These are phyloP conservation scores for Graphilbum sp. DNA, from an alignment of 2,329 filamentous ascomycete species.

Conservation along the genomic window DNA sequence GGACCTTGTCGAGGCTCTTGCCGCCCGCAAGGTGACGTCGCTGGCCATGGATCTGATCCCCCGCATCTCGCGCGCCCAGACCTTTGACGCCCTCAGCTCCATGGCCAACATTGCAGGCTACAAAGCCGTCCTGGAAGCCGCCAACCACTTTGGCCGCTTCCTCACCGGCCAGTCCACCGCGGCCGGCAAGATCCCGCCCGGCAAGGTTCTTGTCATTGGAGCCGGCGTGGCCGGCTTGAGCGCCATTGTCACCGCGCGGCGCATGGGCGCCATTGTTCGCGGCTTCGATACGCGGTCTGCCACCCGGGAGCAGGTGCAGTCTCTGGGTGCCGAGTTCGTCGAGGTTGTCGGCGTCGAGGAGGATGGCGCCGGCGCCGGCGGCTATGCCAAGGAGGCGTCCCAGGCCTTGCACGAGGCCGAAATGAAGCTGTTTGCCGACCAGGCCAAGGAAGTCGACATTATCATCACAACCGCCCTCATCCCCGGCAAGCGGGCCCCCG, in stretches of 20 bases:
- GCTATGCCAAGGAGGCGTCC: constrained; percentile 88
- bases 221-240: constrained; percentile 79
- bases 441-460: constrained; percentile 77
- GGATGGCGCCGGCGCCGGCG: constrained; percentile 68
- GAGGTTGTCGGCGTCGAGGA: constrained; percentile 66
- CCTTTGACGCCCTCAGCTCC: constrained; percentile 75
- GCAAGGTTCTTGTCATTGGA: constrained; percentile 80
- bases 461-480: constrained; percentile 89
- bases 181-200: constrained; percentile 77
- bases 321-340: constrained; percentile 76
- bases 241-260: constrained; percentile 71
- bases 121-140: constrained; percentile 79
- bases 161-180: constrained; percentile 81
- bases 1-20: constrained; percentile 55
- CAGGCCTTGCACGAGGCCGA: constrained; percentile 86
- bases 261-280: constrained; percentile 76
- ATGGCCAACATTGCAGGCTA: constrained; percentile 95
- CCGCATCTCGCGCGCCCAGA: constrained; percentile 73
- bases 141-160: constrained; percentile 78
- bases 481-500: constrained; percentile 67
- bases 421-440: constrained; percentile 82
- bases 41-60: constrained; percentile 94
- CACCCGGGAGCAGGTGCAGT: constrained; percentile 78
- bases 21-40: constrained; percentile 51
- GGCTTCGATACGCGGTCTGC: constrained; percentile 87